Evolutionary conservation across 805 yeast species (phyloP).

Genomic region (Citeromyces matritensis): DNA sequence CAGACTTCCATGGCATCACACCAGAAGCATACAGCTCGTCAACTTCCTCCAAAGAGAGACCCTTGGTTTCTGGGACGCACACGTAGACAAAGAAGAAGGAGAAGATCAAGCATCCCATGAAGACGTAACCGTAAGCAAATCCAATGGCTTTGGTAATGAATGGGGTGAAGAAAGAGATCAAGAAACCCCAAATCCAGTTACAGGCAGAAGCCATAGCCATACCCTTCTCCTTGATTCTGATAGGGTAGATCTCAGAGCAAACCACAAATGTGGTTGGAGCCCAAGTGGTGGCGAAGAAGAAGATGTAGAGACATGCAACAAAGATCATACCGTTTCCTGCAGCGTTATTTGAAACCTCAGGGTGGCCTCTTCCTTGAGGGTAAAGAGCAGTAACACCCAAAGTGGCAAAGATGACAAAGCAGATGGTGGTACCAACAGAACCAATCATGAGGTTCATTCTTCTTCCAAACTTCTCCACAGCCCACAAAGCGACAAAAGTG

Average conservation of each 20-base stretch:
- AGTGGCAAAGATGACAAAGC: conserved; percentile 41
- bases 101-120: conserved; percentile 39
- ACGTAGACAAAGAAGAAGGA: conserved; percentile 42
- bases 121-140: conserved; percentile 35
- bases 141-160: conserved; percentile 31
- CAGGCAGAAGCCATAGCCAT: conserved; percentile 54
- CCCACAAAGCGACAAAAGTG: conserved; percentile 35
- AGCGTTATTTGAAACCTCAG: conserved; percentile 11
- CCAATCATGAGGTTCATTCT: conserved; percentile 46
- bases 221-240: conserved; percentile 55
- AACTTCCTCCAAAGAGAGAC: conserved; percentile 52
- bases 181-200: conserved; percentile 64
- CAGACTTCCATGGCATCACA: conserved; percentile 4
- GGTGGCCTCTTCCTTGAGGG: conserved; percentile 12
- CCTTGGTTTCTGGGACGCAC: conserved; percentile 51
- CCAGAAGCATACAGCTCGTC: conserved; percentile 31
- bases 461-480: conserved; percentile 49
- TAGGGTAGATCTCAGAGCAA: conserved; percentile 43
- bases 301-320: conserved; percentile 43
- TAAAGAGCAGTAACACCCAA: conserved; percentile 25
- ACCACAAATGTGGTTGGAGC: conserved; percentile 59
- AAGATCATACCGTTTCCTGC: conserved; percentile 35
- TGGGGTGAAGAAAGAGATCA: conserved; percentile 54
- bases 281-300: conserved; percentile 65
- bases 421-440: conserved; percentile 44